phyloP scores from a whole-genome alignment of 768 basidiomycete species.

The Pleurotus pulmonarius region DNA sequence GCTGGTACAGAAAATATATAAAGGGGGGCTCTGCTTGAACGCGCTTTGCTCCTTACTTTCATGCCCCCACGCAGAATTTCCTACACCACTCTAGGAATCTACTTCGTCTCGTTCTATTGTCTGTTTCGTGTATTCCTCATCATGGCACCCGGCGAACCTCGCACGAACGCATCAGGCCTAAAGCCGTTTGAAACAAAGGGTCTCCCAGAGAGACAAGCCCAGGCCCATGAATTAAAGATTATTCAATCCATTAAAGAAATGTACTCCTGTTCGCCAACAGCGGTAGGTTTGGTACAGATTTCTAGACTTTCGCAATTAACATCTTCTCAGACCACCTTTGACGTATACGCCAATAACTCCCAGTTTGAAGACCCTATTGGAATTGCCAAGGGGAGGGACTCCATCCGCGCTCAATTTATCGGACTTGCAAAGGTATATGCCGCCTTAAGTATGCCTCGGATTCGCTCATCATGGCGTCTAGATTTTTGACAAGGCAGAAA shows the following conservation, averaged over 20 bases:
- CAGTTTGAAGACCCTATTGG: constrained; percentile 45
- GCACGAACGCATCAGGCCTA: constrained; percentile 35
- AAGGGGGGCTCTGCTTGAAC: not conserved
- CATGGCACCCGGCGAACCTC: constrained; percentile 13
- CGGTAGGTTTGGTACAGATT: constrained; percentile 18
- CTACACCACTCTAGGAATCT: not conserved
- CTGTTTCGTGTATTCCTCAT: constrained; percentile 12
- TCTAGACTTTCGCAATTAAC: no score
- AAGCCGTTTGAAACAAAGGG: constrained; percentile 31
- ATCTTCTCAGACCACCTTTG: constrained; percentile 32
- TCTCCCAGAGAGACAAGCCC: constrained; percentile 30
- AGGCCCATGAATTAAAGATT: constrained; percentile 32
- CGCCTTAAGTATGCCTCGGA: no score
- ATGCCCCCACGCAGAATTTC: not conserved
- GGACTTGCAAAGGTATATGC: constrained; percentile 35
- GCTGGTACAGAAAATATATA: not conserved
- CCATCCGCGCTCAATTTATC: constrained; percentile 41
- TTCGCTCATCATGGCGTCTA: constrained; percentile 10
- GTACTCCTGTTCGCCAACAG: constrained; percentile 34
- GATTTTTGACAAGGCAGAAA: constrained; percentile 40
- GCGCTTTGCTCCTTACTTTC: not conserved
- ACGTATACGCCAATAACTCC: constrained; percentile 35
- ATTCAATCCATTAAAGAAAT: constrained; percentile 40
- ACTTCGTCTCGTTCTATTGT: not conserved
- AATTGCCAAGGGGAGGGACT: constrained; percentile 33